Conservation (phyloP, 345 rosid species). For the Aquilaria sinensis region DNA sequence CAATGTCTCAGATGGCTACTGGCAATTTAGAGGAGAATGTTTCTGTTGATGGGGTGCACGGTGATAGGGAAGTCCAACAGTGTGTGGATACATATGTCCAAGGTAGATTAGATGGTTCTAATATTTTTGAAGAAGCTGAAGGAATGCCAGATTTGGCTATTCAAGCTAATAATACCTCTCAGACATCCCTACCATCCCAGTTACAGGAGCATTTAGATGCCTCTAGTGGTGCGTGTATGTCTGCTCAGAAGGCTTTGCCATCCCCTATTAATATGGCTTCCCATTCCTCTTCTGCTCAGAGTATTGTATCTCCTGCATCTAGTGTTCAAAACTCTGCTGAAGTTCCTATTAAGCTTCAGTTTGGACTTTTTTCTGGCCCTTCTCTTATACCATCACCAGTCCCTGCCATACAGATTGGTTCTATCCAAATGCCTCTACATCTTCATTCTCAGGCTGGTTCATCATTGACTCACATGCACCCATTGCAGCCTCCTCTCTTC, state of each 20-base stretch:
- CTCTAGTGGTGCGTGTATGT: constrained; percentile 25
- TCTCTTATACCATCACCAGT: constrained; percentile 85
- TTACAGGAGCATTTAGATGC: constrained; percentile 29
- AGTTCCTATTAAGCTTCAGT: constrained; percentile 75
- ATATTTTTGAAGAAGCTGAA: constrained; percentile 50
- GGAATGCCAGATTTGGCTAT: constrained; percentile 38
- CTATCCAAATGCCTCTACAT: constrained; percentile 99
- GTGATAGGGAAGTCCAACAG: constrained; percentile 34
- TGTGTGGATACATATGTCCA: constrained; percentile 35
- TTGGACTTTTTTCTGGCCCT: constrained; percentile 95
- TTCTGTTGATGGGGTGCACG: constrained; percentile 27
- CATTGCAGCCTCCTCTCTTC: constrained; percentile 68
- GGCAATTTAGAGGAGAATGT: constrained; percentile 31
- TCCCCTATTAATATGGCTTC: constrained; percentile 27
- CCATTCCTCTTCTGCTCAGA: constrained; percentile 40
- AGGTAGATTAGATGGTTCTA: constrained; percentile 29
- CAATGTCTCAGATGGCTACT: constrained; percentile 33
- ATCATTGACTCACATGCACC: constrained; percentile 56
- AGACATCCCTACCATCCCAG: constrained; percentile 32
- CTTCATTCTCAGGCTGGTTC: constrained; percentile 67
- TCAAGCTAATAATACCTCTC: constrained; percentile 32
- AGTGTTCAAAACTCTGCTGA: constrained; percentile 47
- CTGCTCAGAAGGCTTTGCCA: constrained; percentile 26
- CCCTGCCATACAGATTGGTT: constrained; percentile 99
- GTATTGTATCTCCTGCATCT: constrained; percentile 29